phyloP scores from a whole-genome alignment of 768 basidiomycete genomes.

The Tephrocybe sp. region DNA sequence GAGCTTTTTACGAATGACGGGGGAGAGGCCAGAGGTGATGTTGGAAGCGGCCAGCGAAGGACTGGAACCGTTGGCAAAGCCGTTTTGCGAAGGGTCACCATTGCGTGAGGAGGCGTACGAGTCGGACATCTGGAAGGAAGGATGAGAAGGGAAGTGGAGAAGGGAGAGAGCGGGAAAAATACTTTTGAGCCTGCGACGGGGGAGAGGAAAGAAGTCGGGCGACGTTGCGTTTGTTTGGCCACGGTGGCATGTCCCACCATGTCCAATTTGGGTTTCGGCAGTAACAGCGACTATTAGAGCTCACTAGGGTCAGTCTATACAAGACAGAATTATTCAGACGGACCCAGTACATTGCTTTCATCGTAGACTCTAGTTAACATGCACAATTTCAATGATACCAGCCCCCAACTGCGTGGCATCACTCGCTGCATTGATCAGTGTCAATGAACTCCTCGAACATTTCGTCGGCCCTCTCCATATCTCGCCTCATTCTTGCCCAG shows the following conservation, averaged over 20 bases:
- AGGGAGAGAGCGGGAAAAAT: conserved; percentile 35
- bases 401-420: background rate
- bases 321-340: background rate
- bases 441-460: conserved; percentile 44
- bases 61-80: conserved; percentile 58
- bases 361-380: conserved; percentile 14
- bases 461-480: conserved; percentile 18
- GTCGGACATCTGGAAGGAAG: conserved; percentile 62
- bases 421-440: conserved; percentile 25
- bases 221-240: conserved; percentile 48
- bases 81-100: conserved; percentile 60
- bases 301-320: background rate
- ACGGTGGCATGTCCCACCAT: conserved; percentile 33
- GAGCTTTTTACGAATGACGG: conserved; percentile 82
- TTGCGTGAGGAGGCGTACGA: conserved; percentile 68
- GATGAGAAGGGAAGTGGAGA: conserved; percentile 27
- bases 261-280: conserved; percentile 51
- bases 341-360: conserved; percentile 29
- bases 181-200: conserved; percentile 52
- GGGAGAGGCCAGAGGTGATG: conserved; percentile 37
- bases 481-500: background rate
- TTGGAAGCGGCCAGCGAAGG: conserved; percentile 49
- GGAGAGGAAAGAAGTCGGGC: conserved; percentile 50
- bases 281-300: conserved; percentile 35
- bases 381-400: conserved; percentile 5